Percentiles rank a stretch among this genome's conserved stretches.
Conservation (phyloP, 257 asterid species). For the Forsythia suspensa region DNA sequence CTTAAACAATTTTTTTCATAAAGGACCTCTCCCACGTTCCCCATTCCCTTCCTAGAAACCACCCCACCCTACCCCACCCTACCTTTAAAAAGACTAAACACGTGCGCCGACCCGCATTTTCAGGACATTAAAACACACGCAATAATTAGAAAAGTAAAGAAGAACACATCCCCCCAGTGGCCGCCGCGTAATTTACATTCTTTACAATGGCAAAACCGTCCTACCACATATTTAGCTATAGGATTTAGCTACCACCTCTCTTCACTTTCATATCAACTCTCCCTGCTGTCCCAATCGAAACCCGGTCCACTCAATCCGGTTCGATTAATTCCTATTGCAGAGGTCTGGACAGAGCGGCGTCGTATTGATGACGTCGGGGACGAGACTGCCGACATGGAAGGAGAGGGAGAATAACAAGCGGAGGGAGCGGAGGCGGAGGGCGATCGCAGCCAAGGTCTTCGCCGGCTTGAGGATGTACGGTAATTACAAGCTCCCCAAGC, state of each 20-base stretch:
- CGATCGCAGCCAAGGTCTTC: conserved; percentile 94
- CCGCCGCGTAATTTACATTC: conserved; percentile 25
- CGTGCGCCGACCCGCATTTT: conserved; percentile 57
- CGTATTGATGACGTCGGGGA: conserved; percentile 71
- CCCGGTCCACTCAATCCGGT: conserved; percentile 30
- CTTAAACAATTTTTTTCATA: too few species aligned
- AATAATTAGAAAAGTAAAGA: not conserved
- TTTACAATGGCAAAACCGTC: conserved; percentile 27
- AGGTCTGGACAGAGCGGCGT: conserved; percentile 5
- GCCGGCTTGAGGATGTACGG: conserved; percentile 89
- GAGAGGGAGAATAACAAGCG: conserved; percentile 88
- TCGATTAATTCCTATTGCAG: not conserved
- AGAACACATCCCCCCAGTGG: conserved; percentile 24
- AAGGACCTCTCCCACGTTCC: too few species aligned
- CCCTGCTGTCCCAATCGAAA: not conserved
- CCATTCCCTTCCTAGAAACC: too few species aligned
- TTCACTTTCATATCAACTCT: not conserved
- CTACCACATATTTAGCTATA: too few species aligned
- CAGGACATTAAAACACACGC: conserved; percentile 21
- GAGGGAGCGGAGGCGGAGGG: conserved; percentile 87
- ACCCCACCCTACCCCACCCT: too few species aligned
- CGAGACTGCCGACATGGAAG: conserved; percentile 34
- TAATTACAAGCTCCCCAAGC: conserved; percentile 83
- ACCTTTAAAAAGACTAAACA: conserved; percentile 27
- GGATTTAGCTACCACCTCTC: not conserved